Evolutionary conservation across 768 basidiomycete species (phyloP).

Genomic region (Boletus insuetus): DNA sequence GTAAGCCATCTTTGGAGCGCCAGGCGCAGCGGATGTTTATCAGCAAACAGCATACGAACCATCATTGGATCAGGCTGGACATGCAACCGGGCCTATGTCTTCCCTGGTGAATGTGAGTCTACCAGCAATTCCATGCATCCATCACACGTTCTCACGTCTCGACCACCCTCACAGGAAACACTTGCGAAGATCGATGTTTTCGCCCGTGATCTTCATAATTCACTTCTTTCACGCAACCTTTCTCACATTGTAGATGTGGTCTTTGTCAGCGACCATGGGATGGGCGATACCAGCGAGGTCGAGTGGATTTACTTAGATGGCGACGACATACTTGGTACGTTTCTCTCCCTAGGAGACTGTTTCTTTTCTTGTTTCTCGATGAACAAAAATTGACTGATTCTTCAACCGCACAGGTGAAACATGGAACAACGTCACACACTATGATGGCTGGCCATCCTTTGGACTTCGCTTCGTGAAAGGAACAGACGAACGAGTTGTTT

Average conservation of each 20-base stretch:
- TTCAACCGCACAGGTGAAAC: conserved; percentile 14
- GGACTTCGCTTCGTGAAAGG: conserved; percentile 69
- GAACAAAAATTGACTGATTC: neutral
- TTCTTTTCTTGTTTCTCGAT: neutral
- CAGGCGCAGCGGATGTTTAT: neutral
- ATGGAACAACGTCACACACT: conserved; percentile 42
- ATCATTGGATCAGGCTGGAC: conserved; percentile 83
- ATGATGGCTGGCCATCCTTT: conserved; percentile 89
- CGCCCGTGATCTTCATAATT: conserved; percentile 62
- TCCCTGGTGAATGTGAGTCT: conserved; percentile 62
- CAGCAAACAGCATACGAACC: conserved; percentile 67
- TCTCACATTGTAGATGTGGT: conserved; percentile 83
- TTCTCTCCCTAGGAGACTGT: neutral
- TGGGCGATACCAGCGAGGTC: conserved; percentile 83
- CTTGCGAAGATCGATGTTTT: conserved; percentile 70
- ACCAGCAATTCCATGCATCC: neutral
- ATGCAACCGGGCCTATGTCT: conserved; percentile 67
- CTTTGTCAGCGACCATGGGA: conserved; percentile 91
- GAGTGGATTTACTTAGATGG: conserved; percentile 75
- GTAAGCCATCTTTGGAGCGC: conserved; percentile 34
- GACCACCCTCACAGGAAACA: conserved; percentile 44
- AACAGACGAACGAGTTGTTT: conserved; percentile 56
- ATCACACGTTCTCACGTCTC: neutral
- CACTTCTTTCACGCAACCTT: conserved; percentile 68
- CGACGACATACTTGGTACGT: conserved; percentile 27